Evolutionary conservation across 164 flowering plant genomes (phyloP).

Genomic region (Chloranthus sessilifolius): DNA sequence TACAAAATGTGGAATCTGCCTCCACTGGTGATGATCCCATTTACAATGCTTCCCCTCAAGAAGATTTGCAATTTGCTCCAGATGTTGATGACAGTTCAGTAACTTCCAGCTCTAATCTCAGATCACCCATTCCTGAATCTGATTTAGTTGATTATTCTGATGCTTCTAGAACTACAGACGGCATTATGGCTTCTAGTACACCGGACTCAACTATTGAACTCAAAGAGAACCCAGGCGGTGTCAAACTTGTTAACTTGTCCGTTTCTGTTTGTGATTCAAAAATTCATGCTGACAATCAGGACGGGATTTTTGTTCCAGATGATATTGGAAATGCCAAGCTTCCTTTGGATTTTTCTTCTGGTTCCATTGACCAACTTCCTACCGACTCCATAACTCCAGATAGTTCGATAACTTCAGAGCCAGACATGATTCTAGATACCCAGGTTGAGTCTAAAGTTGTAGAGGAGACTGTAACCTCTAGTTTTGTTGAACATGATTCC

Average conservation of each 20-base stretch:
- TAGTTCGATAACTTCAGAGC: conserved; percentile 24
- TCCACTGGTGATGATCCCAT: conserved; percentile 23
- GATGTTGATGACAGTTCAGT: conserved; percentile 25
- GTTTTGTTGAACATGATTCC: conserved; percentile 24
- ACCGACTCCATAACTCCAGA: conserved; percentile 21
- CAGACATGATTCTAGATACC: conserved; percentile 24
- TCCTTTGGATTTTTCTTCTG: conserved; percentile 22
- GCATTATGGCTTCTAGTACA: conserved; percentile 13
- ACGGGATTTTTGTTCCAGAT: conserved; percentile 16
- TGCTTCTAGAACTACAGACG: conserved; percentile 24
- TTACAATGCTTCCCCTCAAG: conserved; percentile 22
- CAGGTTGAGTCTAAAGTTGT: conserved; percentile 18
- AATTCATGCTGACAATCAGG: conserved; percentile 17
- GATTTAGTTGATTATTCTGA: conserved; percentile 22
- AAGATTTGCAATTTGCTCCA: conserved; percentile 29
- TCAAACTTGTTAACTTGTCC: conserved; percentile 14
- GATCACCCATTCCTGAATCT: conserved; percentile 20
- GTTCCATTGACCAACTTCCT: conserved; percentile 16
- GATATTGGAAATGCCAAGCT: conserved; percentile 19
- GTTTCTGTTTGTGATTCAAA: conserved; percentile 18
- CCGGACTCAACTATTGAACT: conserved; percentile 25
- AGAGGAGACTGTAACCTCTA: conserved; percentile 14
- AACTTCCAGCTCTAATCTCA: conserved; percentile 20
- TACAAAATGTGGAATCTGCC: conserved; percentile 19
- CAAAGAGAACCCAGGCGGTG: conserved; percentile 19